Percentiles rank a stretch among this genome's conserved stretches.
These are phyloP conservation scores for Xerocomellus intermedius DNA, from an alignment of 768 basidiomycete genomes.

Conservation along the genomic window DNA sequence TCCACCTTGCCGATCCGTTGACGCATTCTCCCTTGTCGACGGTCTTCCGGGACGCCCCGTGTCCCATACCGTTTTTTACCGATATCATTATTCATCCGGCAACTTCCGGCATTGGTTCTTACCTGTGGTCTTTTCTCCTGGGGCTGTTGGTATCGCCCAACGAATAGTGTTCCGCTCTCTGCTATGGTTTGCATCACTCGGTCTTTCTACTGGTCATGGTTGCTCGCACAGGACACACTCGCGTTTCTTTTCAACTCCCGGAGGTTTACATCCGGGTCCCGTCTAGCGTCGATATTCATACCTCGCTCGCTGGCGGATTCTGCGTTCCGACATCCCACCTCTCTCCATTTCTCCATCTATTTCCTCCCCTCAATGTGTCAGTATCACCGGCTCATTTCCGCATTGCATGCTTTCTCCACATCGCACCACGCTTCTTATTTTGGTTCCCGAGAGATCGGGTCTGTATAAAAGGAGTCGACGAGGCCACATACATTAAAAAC, in stretches of 20 bases:
- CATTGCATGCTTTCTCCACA: conserved; percentile 43
- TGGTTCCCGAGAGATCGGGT: conserved; percentile 31
- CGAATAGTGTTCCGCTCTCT: conserved; percentile 32
- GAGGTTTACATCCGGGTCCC: conserved; percentile 31
- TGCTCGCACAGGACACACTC: conserved; percentile 38
- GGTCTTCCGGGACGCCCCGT: conserved; percentile 22
- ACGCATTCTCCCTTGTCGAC: conserved; percentile 6
- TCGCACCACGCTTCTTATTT: conserved; percentile 37
- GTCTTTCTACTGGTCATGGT: conserved; percentile 37
- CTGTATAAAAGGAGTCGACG: conserved; percentile 40
- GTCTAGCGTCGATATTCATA: conserved; percentile 45
- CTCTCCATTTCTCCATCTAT: conserved; percentile 26
- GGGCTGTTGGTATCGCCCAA: conserved; percentile 32
- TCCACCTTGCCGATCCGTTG: conserved; percentile 23
- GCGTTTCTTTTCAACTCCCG: conserved; percentile 17
- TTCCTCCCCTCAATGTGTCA: conserved; percentile 41
- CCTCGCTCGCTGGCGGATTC: conserved; percentile 38
- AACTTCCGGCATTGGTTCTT: conserved; percentile 30
- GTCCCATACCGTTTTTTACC: conserved; percentile 28
- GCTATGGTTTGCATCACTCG: conserved; percentile 28
- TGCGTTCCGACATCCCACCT: conserved; percentile 21
- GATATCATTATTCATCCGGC: conserved; percentile 47
- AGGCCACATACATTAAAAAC: conserved; percentile 33
- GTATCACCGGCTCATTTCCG: conserved; percentile 37
- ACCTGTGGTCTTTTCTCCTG: conserved; percentile 28